These are phyloP conservation scores for Chytriomyces hyalinus DNA, from an alignment of 192 early-diverging fungal species.

Conservation along the genomic window DNA sequence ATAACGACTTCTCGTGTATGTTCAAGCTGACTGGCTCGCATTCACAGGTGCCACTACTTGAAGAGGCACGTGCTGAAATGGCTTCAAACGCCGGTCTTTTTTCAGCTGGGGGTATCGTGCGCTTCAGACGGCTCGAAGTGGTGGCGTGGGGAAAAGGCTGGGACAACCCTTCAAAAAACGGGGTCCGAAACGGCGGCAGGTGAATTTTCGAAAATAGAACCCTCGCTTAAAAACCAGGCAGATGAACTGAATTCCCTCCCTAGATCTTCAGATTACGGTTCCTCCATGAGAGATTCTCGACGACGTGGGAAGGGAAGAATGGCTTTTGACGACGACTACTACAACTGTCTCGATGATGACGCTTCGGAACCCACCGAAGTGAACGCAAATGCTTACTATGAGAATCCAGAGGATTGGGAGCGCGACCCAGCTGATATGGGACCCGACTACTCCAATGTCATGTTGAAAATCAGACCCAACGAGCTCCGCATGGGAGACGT, in stretches of 20 bases:
- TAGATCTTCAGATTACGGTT: neutral
- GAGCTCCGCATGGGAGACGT: slow-evolving; percentile 18
- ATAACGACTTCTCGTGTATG: neutral
- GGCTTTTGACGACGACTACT: neutral
- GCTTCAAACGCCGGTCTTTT: slow-evolving; percentile 12
- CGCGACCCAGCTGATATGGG: neutral
- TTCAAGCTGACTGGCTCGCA: neutral
- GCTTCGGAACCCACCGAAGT: neutral
- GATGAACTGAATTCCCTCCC: neutral
- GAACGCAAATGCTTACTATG: neutral
- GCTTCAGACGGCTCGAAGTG: slow-evolving; percentile 14
- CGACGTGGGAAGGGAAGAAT: neutral
- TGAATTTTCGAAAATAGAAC: neutral
- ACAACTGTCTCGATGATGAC: neutral
- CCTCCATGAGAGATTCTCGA: neutral
- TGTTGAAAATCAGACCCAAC: neutral
- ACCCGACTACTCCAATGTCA: neutral
- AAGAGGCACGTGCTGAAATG: slow-evolving; percentile 13
- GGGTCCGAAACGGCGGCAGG: neutral
- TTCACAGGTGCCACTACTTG: slow-evolving; percentile 15
- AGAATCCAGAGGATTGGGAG: neutral
- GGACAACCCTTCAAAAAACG: neutral
- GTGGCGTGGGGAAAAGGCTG: slow-evolving; percentile 12
- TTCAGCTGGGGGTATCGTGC: neutral
- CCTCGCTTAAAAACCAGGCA: neutral